Evolutionary conservation across 2,329 filamentous ascomycete species (phyloP).

Genomic region (Tolypocladium paradoxum): DNA sequence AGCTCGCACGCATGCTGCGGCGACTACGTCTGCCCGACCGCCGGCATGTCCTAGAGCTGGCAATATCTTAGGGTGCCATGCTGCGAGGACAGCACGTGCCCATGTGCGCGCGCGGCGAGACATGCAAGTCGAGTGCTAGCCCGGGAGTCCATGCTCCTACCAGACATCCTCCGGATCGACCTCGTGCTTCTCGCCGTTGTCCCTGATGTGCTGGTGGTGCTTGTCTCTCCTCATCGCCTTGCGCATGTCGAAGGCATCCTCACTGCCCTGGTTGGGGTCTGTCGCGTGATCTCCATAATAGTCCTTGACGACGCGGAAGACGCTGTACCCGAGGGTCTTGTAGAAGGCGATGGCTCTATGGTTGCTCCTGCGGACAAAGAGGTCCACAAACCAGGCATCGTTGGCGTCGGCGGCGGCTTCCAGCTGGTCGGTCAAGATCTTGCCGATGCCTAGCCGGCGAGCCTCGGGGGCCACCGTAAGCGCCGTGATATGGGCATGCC

Average conservation of each 20-base stretch:
- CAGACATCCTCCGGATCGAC: constrained; percentile 83
- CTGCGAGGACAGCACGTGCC: background rate
- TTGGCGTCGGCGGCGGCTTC: constrained; percentile 74
- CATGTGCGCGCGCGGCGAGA: background rate
- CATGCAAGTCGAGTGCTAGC: background rate
- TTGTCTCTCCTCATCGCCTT: constrained; percentile 79
- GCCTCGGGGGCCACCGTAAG: constrained; percentile 84
- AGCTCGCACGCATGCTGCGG: background rate
- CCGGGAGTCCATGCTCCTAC: constrained; percentile 25
- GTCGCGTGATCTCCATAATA: constrained; percentile 85
- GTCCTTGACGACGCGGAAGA: constrained; percentile 77
- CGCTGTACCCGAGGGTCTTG: constrained; percentile 80
- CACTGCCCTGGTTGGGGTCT: constrained; percentile 50
- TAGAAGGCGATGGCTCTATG: constrained; percentile 81
- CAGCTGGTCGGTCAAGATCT: constrained; percentile 68
- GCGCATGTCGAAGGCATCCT: constrained; percentile 96
- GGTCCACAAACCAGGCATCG: constrained; percentile 87
- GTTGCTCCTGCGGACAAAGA: constrained; percentile 88
- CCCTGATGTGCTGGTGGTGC: constrained; percentile 63
- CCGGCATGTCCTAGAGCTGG: background rate
- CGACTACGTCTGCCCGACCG: background rate
- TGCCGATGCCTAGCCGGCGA: constrained; percentile 77
- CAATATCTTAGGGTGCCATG: background rate
- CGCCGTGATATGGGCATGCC: constrained; percentile 96
- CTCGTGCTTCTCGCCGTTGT: constrained; percentile 66